Percentiles rank a stretch among this genome's conserved stretches.
Conservation (phyloP, 2,329 filamentous ascomycete genomes). For the Alternaria panax region DNA sequence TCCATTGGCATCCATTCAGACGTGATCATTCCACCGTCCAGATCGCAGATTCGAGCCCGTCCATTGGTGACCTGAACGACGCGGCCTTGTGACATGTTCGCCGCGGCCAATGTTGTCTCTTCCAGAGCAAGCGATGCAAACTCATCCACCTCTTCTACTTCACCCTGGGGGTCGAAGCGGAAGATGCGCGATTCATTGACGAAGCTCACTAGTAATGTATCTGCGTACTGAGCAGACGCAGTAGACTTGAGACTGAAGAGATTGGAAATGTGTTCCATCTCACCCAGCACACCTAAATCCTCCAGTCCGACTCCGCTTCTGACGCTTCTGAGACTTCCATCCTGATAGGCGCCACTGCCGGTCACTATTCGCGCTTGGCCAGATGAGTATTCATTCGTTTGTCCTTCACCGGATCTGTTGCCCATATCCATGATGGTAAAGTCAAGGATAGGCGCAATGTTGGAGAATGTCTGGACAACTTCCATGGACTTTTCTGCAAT, state of each 20-base stretch:
- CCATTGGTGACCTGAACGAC: constrained; percentile 79
- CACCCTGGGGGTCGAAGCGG: constrained; percentile 73
- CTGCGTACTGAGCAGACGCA: constrained; percentile 59
- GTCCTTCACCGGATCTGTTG: constrained; percentile 77
- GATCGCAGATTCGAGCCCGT: constrained; percentile 68
- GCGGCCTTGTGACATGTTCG: constrained; percentile 68
- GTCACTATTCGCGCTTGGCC: constrained; percentile 94
- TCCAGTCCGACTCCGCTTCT: constrained; percentile 93
- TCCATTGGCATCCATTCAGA: constrained; percentile 65
- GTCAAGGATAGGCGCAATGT: constrained; percentile 90
- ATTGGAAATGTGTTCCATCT: constrained; percentile 76
- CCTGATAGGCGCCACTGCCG: constrained; percentile 87
- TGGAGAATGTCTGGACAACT: constrained; percentile 77
- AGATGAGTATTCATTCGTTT: constrained; percentile 90
- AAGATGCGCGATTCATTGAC: constrained; percentile 86
- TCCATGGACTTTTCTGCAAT: constrained; percentile 68
- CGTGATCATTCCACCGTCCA: constrained; percentile 60
- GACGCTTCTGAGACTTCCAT: constrained; percentile 88
- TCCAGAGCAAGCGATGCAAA: constrained; percentile 75
- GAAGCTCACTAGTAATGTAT: constrained; percentile 82
- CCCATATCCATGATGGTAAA: constrained; percentile 98
- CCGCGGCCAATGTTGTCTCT: constrained; percentile 74
- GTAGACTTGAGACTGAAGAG: constrained; percentile 73
- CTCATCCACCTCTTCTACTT: constrained; percentile 84
- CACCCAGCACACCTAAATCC: constrained; percentile 80